Percentiles rank a stretch among this genome's conserved stretches.
phyloP scores from a whole-genome alignment of 495 filamentous ascomycete genomes.

The Corynascus novoguineensis region DNA sequence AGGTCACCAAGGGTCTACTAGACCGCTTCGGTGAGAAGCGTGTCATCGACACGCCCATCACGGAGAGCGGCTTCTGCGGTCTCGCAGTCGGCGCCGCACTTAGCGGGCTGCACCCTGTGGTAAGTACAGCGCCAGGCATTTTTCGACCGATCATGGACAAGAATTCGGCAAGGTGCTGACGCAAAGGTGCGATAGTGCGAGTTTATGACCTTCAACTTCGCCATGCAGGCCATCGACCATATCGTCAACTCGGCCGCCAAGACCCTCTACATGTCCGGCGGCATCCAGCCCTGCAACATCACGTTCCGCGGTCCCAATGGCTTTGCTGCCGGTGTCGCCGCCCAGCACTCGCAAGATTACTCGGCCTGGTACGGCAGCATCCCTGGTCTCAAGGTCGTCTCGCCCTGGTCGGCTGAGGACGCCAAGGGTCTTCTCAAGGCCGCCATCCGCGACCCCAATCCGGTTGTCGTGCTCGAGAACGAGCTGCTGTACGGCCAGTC shows the following conservation, averaged over 20 bases:
- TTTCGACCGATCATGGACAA: background rate
- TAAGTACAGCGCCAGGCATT: slow-evolving; percentile 43
- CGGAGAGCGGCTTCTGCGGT: slow-evolving; percentile 90
- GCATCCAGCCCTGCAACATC: slow-evolving; percentile 98
- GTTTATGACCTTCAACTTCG: slow-evolving; percentile 99
- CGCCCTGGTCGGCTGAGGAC: slow-evolving; percentile 93
- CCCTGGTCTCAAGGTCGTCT: slow-evolving; percentile 92
- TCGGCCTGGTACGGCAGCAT: slow-evolving; percentile 98
- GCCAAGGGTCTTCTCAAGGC: slow-evolving; percentile 97
- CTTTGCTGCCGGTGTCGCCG: slow-evolving; percentile 90
- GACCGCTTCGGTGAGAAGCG: slow-evolving; percentile 97
- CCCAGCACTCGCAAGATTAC: slow-evolving; percentile 98
- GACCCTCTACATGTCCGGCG: slow-evolving; percentile 99
- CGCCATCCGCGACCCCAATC: slow-evolving; percentile 96
- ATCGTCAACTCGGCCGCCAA: slow-evolving; percentile 99
- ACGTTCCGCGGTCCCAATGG: slow-evolving; percentile 99
- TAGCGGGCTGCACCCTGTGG: slow-evolving; percentile 87
- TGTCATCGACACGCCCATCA: slow-evolving; percentile 97
- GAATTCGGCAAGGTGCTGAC: slow-evolving; percentile 11
- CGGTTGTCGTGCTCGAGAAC: slow-evolving; percentile 91
- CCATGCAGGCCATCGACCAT: slow-evolving; percentile 99
- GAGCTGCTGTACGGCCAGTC: slow-evolving; percentile 91
- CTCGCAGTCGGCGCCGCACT: slow-evolving; percentile 90
- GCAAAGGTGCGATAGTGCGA: slow-evolving; percentile 59
- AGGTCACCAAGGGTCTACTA: slow-evolving; percentile 93